These are phyloP conservation scores for Exophiala mesophila DNA, from an alignment of 2,329 filamentous ascomycete genomes.

Conservation along the genomic window DNA sequence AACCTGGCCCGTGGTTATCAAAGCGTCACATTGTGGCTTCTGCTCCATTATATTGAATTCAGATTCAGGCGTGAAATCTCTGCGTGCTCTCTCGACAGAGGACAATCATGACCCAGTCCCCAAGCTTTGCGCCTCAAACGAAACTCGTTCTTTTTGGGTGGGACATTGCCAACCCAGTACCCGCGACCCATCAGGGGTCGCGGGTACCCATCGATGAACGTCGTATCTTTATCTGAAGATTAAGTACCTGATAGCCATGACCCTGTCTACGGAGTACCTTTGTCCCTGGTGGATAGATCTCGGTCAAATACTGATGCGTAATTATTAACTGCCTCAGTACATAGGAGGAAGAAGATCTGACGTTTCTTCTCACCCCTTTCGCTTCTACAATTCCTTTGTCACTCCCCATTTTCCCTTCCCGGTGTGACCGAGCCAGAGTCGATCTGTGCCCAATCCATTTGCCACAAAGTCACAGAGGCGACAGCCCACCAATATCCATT, in stretches of 20 bases:
- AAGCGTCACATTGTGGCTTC: neutral
- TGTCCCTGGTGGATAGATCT: no score
- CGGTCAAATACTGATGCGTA: no score
- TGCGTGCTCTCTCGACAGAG: neutral
- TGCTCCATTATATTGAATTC: no score
- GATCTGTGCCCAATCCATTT: no score
- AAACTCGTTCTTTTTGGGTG: neutral
- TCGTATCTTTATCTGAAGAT: no score
- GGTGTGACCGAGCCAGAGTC: neutral
- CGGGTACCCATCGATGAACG: no score
- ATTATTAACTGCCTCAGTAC: no score
- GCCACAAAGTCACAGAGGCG: no score
- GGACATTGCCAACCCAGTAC: neutral
- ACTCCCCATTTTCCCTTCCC: neutral
- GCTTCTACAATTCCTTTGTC: neutral
- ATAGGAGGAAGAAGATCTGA: no score
- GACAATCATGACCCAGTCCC: neutral
- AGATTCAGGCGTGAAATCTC: neutral
- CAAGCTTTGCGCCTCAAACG: neutral
- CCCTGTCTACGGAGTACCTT: no score
- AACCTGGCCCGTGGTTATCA: neutral
- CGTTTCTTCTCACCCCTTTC: no score
- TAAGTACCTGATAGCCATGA: neutral
- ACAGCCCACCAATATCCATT: no score
- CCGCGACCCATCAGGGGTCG: neutral